Conservation (phyloP, 2,329 filamentous ascomycete genomes). For the Aureobasidium sp. region DNA sequence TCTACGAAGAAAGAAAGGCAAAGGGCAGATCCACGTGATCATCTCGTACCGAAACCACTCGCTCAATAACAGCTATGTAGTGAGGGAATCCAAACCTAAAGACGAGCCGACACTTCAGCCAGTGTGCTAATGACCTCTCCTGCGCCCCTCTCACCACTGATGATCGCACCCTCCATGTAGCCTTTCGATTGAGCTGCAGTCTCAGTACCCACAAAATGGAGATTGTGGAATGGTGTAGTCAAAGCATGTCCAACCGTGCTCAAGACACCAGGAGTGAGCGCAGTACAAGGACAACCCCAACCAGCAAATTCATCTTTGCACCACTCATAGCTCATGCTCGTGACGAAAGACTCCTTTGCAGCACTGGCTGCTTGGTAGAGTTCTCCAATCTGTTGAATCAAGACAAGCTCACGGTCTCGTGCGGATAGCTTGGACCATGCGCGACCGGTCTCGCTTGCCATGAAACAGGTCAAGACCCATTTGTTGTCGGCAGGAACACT, state of each 20-base stretch:
- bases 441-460: neutral
- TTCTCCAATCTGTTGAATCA: neutral
- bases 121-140: slow-evolving; percentile 33
- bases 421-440: slow-evolving; percentile 11
- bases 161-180: slow-evolving; percentile 53
- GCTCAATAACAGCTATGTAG: no score
- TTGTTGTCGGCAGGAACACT: slow-evolving; percentile 17
- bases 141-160: slow-evolving; percentile 43
- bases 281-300: neutral
- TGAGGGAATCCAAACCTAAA: no score
- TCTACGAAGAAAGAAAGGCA: no score
- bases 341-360: slow-evolving; percentile 1
- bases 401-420: neutral
- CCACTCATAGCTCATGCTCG: slow-evolving; percentile 22
- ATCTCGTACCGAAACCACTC: no score
- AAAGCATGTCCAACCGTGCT: slow-evolving; percentile 17
- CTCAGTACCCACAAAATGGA: slow-evolving; percentile 52
- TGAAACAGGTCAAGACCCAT: neutral
- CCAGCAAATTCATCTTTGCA: slow-evolving; percentile 20
- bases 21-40: no score
- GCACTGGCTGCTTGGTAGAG: neutral
- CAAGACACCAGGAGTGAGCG: neutral
- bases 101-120: no score
- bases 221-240: slow-evolving; percentile 24
- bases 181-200: slow-evolving; percentile 48